A percentile compares a stretch with the other conserved stretches of the same genome.
phyloP scores from a whole-genome alignment of 2,329 filamentous ascomycete genomes.

The Huntiella bhutanensis region DNA sequence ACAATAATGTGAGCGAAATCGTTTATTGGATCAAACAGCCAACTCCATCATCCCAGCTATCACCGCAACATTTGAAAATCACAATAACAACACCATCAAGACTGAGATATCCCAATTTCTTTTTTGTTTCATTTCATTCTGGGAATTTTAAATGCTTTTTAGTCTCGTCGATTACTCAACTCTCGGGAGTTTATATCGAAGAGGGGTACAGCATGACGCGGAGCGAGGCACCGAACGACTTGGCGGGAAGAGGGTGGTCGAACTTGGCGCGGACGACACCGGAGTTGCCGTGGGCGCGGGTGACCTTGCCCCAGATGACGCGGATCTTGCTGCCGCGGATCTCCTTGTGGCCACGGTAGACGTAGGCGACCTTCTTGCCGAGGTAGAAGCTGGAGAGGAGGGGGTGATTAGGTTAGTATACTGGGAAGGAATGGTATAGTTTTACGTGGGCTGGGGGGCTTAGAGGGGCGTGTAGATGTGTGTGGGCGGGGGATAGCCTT shows the following conservation, averaged over 20 bases:
- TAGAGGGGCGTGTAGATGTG: neutral
- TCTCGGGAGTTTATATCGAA: constrained; percentile 53
- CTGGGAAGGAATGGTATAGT: too few relatives aligned
- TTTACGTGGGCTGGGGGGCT: neutral
- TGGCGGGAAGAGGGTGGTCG: constrained; percentile 83
- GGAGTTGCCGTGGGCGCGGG: constrained; percentile 93
- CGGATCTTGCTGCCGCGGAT: constrained; percentile 96
- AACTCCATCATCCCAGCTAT: too few relatives aligned
- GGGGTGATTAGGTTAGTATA: too few relatives aligned
- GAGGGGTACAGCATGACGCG: constrained; percentile 97
- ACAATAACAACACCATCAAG: too few relatives aligned
- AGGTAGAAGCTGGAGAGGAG: constrained; percentile 60
- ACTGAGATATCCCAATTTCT: too few relatives aligned
- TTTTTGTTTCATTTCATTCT: too few relatives aligned
- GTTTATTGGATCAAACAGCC: too few relatives aligned
- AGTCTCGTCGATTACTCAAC: constrained; percentile 14
- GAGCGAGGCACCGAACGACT: constrained; percentile 90
- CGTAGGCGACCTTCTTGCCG: constrained; percentile 96
- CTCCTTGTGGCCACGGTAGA: constrained; percentile 92
- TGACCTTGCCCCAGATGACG: constrained; percentile 98
- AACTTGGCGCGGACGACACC: constrained; percentile 97
- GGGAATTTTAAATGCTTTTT: too few relatives aligned
- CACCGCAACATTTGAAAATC: too few relatives aligned
- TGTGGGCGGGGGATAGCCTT: neutral
- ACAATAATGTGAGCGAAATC: too few relatives aligned